Conservation (phyloP, 176 grass and related monocot species). For the Zea mays region DNA sequence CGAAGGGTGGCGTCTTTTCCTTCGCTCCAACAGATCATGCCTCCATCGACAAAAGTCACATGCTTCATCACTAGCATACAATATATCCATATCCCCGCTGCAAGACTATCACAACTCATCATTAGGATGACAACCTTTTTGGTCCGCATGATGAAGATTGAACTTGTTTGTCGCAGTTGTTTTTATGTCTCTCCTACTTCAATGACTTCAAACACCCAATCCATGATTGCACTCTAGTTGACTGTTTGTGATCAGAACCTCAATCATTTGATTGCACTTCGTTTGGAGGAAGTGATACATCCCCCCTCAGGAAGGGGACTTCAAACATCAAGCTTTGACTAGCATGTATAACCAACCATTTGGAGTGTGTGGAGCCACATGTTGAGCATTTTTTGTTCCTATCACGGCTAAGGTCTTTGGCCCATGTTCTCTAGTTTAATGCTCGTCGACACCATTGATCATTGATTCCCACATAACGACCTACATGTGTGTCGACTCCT, state of each 20-base stretch:
- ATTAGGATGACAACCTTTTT: neutral
- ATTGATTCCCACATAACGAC: neutral
- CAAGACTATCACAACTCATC: neutral
- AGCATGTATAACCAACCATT: neutral
- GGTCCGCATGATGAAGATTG: neutral
- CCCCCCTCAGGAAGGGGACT: neutral
- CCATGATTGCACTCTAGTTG: neutral
- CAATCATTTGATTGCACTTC: neutral
- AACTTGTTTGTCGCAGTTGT: neutral
- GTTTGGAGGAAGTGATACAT: neutral
- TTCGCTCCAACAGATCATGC: too few species aligned
- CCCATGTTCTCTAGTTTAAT: neutral
- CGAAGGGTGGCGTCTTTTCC: too few species aligned
- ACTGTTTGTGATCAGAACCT: neutral
- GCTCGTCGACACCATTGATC: neutral
- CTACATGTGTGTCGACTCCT: neutral
- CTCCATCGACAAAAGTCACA: neutral
- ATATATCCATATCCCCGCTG: neutral
- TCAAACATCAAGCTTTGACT: neutral
- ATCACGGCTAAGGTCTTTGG: neutral
- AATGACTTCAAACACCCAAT: too few species aligned
- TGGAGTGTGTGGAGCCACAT: neutral
- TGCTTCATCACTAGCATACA: too few species aligned
- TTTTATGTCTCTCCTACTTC: neutral
- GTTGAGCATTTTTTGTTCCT: neutral